Evolutionary conservation across 2,329 filamentous ascomycete species (phyloP).

Genomic region (Claviceps paspali): DNA sequence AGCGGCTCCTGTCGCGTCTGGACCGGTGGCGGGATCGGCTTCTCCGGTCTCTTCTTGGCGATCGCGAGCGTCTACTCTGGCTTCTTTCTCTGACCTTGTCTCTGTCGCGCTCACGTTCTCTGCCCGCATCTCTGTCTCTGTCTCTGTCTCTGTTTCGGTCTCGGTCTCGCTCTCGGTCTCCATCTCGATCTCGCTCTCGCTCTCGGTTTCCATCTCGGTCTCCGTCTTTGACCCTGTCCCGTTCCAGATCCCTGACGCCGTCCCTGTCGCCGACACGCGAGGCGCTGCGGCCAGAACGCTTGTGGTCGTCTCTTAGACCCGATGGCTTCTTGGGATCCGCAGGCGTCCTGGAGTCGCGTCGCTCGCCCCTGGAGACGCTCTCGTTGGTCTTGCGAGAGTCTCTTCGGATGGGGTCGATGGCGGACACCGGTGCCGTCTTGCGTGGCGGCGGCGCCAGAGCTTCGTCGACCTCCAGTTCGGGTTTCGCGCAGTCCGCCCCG

Average conservation of each 20-base stretch:
- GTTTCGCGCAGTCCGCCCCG: slow-evolving; percentile 29
- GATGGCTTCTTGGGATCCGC: slow-evolving; percentile 14
- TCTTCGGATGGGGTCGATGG: slow-evolving; percentile 39
- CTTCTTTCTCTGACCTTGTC: slow-evolving; percentile 16
- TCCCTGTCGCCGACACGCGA: slow-evolving; percentile 13
- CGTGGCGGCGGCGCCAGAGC: slow-evolving; percentile 39
- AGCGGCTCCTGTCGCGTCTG: slow-evolving; percentile 22
- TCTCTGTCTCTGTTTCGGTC: not conserved
- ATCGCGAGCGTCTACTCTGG: slow-evolving; percentile 21
- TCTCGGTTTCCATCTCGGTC: not conserved
- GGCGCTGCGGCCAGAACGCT: slow-evolving; percentile 17
- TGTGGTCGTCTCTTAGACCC: slow-evolving; percentile 14
- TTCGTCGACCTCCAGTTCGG: slow-evolving; percentile 41
- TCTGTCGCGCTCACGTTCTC: not conserved
- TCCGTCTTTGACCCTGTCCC: not conserved
- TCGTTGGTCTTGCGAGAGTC: slow-evolving; percentile 26
- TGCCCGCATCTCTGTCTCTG: not conserved
- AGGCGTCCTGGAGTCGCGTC: slow-evolving; percentile 16
- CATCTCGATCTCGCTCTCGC: not conserved
- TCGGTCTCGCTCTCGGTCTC: not conserved
- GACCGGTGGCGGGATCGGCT: slow-evolving; percentile 18
- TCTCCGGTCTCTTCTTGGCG: slow-evolving; percentile 20
- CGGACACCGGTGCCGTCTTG: slow-evolving; percentile 37
- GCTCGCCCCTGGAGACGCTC: slow-evolving; percentile 16
- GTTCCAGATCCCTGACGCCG: not conserved